Evolutionary conservation across 768 basidiomycete species (phyloP).

Genomic region (Hypholoma fasciculare): DNA sequence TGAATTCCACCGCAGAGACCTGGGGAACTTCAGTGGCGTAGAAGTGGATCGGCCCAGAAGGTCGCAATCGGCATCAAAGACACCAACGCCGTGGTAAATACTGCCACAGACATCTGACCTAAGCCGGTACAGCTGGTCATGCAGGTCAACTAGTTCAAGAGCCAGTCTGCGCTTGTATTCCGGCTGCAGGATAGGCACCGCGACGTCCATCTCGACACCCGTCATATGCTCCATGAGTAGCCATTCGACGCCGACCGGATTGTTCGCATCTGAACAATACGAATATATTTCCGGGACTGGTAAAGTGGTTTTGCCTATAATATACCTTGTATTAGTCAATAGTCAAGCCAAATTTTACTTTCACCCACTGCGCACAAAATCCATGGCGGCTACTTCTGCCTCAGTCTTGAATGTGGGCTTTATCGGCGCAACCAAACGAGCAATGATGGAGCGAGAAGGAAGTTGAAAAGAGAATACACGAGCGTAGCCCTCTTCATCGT

Average conservation of each 20-base stretch:
- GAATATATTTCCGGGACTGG: conserved; percentile 11
- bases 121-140: conserved; percentile 7
- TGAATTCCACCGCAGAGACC: conserved; percentile 6
- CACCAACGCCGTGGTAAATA: conserved; percentile 6
- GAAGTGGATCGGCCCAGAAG: not conserved
- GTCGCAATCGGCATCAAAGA: no score
- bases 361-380: conserved; percentile 16
- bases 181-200: conserved; percentile 2
- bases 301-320: conserved; percentile 9
- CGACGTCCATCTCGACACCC: conserved; percentile 9
- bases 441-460: no score
- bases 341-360: no score
- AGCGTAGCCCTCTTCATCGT: no score
- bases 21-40: not conserved
- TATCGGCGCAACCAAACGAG: no score
- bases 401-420: no score
- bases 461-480: no score
- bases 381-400: conserved; percentile 16
- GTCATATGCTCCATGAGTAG: conserved; percentile 15
- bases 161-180: conserved; percentile 7
- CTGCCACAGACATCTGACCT: conserved; percentile 7
- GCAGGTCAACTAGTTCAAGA: conserved; percentile 10
- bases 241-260: conserved; percentile 18
- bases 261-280: conserved; percentile 14
- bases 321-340: not conserved